phyloP scores from a whole-genome alignment of 345 rosid species.

The Boechera divaricarpa region DNA sequence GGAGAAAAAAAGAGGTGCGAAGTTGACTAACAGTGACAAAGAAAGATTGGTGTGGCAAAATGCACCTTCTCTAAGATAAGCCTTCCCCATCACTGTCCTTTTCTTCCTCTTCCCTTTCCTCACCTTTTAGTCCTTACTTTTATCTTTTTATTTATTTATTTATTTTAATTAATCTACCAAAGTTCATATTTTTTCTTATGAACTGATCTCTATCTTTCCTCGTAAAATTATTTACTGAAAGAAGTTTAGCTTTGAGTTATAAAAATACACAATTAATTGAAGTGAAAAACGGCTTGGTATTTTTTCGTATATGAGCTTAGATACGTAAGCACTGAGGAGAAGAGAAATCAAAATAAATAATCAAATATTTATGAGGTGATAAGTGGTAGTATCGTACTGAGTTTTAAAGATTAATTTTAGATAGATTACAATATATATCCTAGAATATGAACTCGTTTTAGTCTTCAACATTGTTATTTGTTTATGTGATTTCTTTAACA shows the following conservation, averaged over 20 bases:
- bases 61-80: slow-evolving; percentile 51
- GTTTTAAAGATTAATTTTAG: neutral
- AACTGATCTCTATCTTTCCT: no score
- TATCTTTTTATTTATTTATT: neutral
- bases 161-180: neutral
- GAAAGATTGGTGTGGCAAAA: slow-evolving; percentile 46
- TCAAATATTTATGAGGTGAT: slow-evolving; percentile 1
- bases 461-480: neutral
- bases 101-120: slow-evolving; percentile 46
- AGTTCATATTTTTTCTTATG: no score
- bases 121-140: slow-evolving; percentile 39
- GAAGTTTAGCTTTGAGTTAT: neutral
- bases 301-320: neutral
- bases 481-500: neutral
- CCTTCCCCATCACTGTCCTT: slow-evolving; percentile 44
- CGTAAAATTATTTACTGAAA: neutral
- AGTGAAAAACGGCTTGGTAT: neutral
- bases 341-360: neutral
- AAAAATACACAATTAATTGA: neutral
- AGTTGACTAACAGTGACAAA: slow-evolving; percentile 53
- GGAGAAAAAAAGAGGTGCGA: slow-evolving; percentile 41
- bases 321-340: neutral
- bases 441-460: neutral
- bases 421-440: neutral
- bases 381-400: neutral